Evolutionary conservation across 768 basidiomycete species (phyloP).

Genomic region (Auriscalpium microsporum): DNA sequence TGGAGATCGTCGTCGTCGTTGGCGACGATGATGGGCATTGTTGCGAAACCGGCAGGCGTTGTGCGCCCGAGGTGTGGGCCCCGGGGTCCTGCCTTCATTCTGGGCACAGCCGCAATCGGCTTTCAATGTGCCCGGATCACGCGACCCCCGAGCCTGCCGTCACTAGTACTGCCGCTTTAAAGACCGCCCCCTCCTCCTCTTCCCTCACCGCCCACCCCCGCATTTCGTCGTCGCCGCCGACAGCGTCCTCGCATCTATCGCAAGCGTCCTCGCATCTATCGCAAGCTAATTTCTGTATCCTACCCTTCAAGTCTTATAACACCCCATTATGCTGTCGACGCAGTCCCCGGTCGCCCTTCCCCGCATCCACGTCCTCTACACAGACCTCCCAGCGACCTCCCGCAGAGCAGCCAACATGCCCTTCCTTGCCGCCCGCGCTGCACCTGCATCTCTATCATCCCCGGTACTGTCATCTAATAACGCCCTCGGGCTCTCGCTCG

Average conservation of each 20-base stretch:
- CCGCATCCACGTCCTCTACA: slow-evolving; percentile 14
- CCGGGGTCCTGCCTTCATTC: too few species aligned
- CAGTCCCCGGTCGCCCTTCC: slow-evolving; percentile 6
- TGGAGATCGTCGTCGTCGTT: background rate
- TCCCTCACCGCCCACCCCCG: too few species aligned
- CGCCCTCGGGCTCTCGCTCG: background rate
- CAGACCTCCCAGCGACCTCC: slow-evolving; percentile 15
- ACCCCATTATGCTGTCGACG: slow-evolving; percentile 11
- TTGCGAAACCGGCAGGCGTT: background rate
- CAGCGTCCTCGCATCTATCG: too few species aligned
- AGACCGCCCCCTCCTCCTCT: too few species aligned
- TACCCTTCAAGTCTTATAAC: background rate
- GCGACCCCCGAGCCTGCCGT: too few species aligned
- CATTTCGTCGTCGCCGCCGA: too few species aligned
- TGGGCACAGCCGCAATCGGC: too few species aligned
- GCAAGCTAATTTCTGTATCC: background rate
- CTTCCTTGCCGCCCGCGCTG: slow-evolving; percentile 8
- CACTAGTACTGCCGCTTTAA: too few species aligned
- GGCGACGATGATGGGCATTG: background rate
- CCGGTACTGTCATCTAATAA: background rate
- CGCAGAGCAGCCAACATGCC: slow-evolving; percentile 16
- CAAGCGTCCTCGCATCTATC: too few species aligned
- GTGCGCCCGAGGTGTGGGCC: background rate
- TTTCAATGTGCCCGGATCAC: too few species aligned
- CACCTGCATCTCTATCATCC: background rate